Evolutionary conservation across 2,329 filamentous ascomycete genomes (phyloP).

Genomic region (Volutella citrinella): DNA sequence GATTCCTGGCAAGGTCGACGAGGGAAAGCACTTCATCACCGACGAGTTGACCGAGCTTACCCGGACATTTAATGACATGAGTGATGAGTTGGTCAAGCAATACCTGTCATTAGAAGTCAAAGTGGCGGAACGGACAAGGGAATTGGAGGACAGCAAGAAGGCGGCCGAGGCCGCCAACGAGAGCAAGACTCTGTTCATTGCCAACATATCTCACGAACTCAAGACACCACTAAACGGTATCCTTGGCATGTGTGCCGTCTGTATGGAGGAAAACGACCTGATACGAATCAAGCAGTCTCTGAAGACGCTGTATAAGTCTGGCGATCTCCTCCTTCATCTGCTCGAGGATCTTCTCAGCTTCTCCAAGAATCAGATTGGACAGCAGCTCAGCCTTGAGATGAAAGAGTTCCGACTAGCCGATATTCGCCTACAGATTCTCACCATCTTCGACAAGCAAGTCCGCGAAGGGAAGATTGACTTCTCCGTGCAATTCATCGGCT

Average conservation of each 20-base stretch:
- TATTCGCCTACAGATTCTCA: conserved; percentile 74
- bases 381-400: conserved; percentile 77
- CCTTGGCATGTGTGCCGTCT: conserved; percentile 88
- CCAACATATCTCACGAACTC: conserved; percentile 84
- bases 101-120: conserved; percentile 82
- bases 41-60: conserved; percentile 86
- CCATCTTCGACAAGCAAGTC: conserved; percentile 89
- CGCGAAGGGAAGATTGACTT: conserved; percentile 75
- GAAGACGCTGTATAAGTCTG: conserved; percentile 73
- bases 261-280: conserved; percentile 86
- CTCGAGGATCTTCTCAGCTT: conserved; percentile 89
- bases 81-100: conserved; percentile 82
- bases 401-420: conserved; percentile 84
- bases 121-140: conserved; percentile 76
- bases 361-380: conserved; percentile 91
- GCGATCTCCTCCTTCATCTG: conserved; percentile 78
- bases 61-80: conserved; percentile 89
- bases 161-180: conserved; percentile 93
- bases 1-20: conserved; percentile 79
- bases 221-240: conserved; percentile 96
- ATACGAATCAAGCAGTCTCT: conserved; percentile 76
- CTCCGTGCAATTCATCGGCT: conserved; percentile 63
- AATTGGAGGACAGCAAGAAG: conserved; percentile 86
- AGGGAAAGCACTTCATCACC: conserved; percentile 70
- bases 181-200: conserved; percentile 96